Evolutionary conservation across 2,329 filamentous ascomycete species (phyloP).

Genomic region (Microthyrium microscopicum): DNA sequence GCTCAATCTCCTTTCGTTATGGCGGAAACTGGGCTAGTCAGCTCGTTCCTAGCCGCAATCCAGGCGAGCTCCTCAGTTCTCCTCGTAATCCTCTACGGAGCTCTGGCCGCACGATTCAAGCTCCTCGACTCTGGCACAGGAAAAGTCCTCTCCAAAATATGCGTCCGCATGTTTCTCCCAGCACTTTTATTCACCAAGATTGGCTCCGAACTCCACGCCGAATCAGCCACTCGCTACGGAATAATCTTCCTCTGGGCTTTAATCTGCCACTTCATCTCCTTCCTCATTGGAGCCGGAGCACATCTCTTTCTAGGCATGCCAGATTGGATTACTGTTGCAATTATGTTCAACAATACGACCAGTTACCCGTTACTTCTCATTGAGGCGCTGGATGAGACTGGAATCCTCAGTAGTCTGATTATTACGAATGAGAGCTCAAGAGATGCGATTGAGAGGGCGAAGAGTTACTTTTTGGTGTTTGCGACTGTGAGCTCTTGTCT

Average conservation of each 20-base stretch:
- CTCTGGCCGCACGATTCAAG: slow-evolving; percentile 32
- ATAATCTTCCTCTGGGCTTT: slow-evolving; percentile 33
- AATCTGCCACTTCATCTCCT: slow-evolving; percentile 31
- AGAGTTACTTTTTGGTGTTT: slow-evolving; percentile 9
- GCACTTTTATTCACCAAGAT: slow-evolving; percentile 37
- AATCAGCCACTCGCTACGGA: slow-evolving; percentile 31
- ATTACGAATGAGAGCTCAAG: slow-evolving; percentile 2
- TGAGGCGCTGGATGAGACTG: slow-evolving; percentile 36
- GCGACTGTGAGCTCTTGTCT: slow-evolving; percentile 7
- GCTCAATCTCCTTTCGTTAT: no score
- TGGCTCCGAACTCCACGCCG: slow-evolving; percentile 31
- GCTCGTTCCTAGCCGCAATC: slow-evolving; percentile 34
- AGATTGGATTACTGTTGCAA: slow-evolving; percentile 35
- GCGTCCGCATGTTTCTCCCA: slow-evolving; percentile 37
- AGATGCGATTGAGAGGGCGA: slow-evolving; percentile 7
- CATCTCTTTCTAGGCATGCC: slow-evolving; percentile 32
- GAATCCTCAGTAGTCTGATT: slow-evolving; percentile 21
- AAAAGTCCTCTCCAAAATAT: slow-evolving; percentile 35
- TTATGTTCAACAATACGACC: slow-evolving; percentile 42
- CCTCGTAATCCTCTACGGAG: slow-evolving; percentile 36
- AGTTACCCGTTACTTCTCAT: slow-evolving; percentile 35
- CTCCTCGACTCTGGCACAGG: slow-evolving; percentile 30
- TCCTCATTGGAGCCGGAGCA: slow-evolving; percentile 27
- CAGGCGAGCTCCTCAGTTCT: slow-evolving; percentile 39
- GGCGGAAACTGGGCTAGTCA: slow-evolving; percentile 15